A percentile compares a stretch with the other conserved stretches of the same genome.
Evolutionary conservation across 2,329 filamentous ascomycete genomes (phyloP).

Genomic region (Cytospora schulzeri): DNA sequence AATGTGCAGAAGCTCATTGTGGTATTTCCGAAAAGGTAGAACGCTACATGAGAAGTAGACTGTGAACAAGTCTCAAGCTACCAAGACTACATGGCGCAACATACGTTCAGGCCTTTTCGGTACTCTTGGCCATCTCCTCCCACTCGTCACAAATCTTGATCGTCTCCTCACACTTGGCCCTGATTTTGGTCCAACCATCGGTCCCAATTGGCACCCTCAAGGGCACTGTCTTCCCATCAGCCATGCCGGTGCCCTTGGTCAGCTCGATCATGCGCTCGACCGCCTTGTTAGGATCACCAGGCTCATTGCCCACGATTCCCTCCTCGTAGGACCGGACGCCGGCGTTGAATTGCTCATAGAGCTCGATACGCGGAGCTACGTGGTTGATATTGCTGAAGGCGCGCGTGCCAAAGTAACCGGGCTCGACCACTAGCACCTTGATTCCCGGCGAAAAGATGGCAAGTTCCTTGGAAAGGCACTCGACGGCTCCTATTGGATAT

Average conservation of each 20-base stretch:
- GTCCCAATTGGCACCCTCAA: slow-evolving; percentile 55
- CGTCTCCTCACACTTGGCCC: slow-evolving; percentile 52
- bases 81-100: background rate
- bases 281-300: slow-evolving; percentile 53
- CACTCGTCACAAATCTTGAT: slow-evolving; percentile 51
- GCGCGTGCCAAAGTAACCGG: slow-evolving; percentile 46
- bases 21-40: no score
- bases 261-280: slow-evolving; percentile 56
- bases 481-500: slow-evolving; percentile 32
- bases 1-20: no score
- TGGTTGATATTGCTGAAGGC: slow-evolving; percentile 42
- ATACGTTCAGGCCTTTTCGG: slow-evolving; percentile 36
- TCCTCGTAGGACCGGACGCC: slow-evolving; percentile 28
- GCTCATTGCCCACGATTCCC: slow-evolving; percentile 39
- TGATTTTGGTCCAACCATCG: slow-evolving; percentile 53
- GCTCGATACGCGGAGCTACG: slow-evolving; percentile 30
- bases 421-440: slow-evolving; percentile 43
- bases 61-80: background rate
- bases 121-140: slow-evolving; percentile 51
- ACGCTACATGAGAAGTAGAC: no score
- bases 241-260: slow-evolving; percentile 48
- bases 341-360: slow-evolving; percentile 38
- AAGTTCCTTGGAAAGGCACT: slow-evolving; percentile 38
- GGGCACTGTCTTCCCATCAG: slow-evolving; percentile 39
- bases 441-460: slow-evolving; percentile 37